Conservation (phyloP, 441 rosid genomes). For the Croton laevigatus region DNA sequence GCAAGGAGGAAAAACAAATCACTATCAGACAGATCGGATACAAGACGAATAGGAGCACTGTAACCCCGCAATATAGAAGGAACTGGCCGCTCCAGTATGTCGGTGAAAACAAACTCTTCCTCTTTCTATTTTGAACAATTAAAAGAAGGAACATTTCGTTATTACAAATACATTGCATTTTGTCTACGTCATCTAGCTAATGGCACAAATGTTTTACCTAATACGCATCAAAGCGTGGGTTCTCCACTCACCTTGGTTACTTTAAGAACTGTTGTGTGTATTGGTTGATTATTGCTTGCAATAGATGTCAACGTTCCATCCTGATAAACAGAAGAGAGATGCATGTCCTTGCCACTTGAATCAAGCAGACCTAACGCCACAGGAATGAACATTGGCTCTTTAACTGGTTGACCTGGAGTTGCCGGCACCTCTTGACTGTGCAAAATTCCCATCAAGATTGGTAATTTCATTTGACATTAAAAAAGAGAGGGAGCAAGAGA, state of each 20-base stretch:
- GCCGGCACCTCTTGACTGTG: constrained; percentile 83
- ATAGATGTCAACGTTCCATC: constrained; percentile 58
- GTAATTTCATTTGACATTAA: background rate
- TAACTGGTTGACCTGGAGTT: constrained; percentile 87
- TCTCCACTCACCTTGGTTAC: constrained; percentile 68
- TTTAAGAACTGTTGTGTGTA: constrained; percentile 62
- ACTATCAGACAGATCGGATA: constrained; percentile 70
- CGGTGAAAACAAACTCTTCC: constrained; percentile 86
- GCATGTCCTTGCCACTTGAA: constrained; percentile 80
- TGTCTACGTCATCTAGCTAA: no score
- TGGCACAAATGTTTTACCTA: no score
- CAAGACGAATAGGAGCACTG: constrained; percentile 94
- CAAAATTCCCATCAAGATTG: constrained; percentile 15
- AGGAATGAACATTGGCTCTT: constrained; percentile 95
- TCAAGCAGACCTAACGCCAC: constrained; percentile 74
- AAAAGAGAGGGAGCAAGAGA: background rate
- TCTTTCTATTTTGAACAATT: constrained; percentile 63
- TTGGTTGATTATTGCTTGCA: constrained; percentile 45
- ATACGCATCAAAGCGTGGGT: background rate
- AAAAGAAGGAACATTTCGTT: constrained; percentile 16
- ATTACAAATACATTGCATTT: background rate
- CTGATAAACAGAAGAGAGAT: constrained; percentile 60
- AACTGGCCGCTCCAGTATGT: constrained; percentile 70
- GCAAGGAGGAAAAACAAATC: constrained; percentile 95
- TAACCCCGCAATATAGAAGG: constrained; percentile 88